phyloP scores from a whole-genome alignment of 129 eudicot genomes.

The Chrysanthemum makinoi region DNA sequence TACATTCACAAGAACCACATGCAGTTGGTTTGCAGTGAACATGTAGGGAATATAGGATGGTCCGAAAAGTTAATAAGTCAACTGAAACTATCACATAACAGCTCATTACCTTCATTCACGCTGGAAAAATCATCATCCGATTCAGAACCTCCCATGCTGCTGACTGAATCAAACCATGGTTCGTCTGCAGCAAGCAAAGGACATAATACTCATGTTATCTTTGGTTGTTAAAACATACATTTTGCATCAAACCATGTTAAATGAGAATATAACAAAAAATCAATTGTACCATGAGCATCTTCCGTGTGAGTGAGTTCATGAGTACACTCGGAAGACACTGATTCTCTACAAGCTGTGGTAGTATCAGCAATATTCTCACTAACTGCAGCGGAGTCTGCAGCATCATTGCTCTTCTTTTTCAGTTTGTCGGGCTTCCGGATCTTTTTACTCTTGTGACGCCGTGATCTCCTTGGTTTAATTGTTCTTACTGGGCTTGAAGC shows the following conservation, averaged over 20 bases:
- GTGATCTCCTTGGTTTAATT: conserved; percentile 37
- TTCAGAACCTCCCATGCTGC: conserved; percentile 64
- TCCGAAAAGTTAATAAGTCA: background rate
- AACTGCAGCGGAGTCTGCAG: conserved; percentile 36
- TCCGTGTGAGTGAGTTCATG: conserved; percentile 57
- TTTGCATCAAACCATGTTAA: too few species aligned
- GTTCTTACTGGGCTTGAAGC: conserved; percentile 48
- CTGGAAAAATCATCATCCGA: conserved; percentile 83
- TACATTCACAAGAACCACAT: background rate
- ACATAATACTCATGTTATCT: conserved; percentile 2
- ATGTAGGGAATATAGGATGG: background rate
- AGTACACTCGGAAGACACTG: conserved; percentile 54
- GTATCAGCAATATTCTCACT: conserved; percentile 53
- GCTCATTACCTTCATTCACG: conserved; percentile 71
- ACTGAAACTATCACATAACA: background rate
- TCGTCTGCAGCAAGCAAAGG: conserved; percentile 60
- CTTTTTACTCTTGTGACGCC: conserved; percentile 42
- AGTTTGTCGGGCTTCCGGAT: conserved; percentile 34
- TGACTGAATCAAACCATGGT: conserved; percentile 82
- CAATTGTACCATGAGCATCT: conserved; percentile 51
- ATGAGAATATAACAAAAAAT: too few species aligned
- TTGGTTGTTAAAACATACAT: background rate
- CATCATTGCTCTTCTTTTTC: conserved; percentile 40
- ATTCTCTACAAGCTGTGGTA: conserved; percentile 46
- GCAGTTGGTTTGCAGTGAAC: conserved; percentile 8